Evolutionary conservation across 1,284 basidiomycete genomes (phyloP), one percentile per base, ranked within the genome.

Genomic region (Ganoderma lingzhi): DNA sequence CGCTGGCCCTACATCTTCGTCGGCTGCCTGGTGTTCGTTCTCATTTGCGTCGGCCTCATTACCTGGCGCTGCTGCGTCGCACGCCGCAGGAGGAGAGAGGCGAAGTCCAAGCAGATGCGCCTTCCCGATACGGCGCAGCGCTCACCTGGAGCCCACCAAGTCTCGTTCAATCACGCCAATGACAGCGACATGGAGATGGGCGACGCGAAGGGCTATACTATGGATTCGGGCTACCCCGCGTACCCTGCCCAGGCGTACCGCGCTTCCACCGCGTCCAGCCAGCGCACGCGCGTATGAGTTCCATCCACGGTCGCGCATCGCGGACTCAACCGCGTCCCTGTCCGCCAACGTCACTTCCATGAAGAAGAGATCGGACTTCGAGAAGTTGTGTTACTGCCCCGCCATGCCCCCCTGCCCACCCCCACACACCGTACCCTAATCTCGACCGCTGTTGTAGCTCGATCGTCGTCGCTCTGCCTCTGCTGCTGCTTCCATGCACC

Each of bases 1-100:
- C 88, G 85, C 58, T 93, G 92, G 92, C 92, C 92, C 0, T 90
- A 93, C 75, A 93, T 93, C 76, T 84, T 93, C 70, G 73, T 85
- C 35, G 92, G 91, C 45, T 90, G 88, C 73, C 80, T 93, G 35
- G 78, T 82, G 0, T 82, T 89, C 69, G 79, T 91, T 23, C 59
- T 86, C 37, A 74, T 88, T 63, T 73, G 87, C 56, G 30, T 48
- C 17, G 70, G 69, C 9, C 70, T 73, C 64, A 67, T 73, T 59
- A 74, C 62, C 86, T 86, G n/a, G 82, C 85, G 71, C 67, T 93
- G 89, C 80, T 93, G 92, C 79, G 87, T 88, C 75, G 82, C 84
- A 53, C 82, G 84, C 63, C 66, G 75, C 69, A 65, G 62, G 64
- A 56, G 63, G 63, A 60, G 74, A 44, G 69, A 73, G 41, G 67